Conservation (phyloP, 2,329 filamentous ascomycete genomes). For the Fusarium xylarioides region DNA sequence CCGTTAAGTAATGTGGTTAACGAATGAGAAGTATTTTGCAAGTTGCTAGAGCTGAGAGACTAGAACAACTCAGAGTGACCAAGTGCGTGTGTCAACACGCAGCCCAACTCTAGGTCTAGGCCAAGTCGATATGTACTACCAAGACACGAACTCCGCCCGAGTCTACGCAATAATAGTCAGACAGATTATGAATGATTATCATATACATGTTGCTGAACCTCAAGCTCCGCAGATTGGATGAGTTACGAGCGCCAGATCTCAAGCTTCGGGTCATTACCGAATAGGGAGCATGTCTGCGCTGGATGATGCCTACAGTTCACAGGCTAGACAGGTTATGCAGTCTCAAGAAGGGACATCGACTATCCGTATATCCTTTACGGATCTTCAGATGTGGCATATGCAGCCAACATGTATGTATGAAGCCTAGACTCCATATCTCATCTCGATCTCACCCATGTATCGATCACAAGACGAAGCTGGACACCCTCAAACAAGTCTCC, state of each 20-base stretch:
- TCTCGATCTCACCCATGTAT: background rate
- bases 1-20: fast-evolving
- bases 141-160: background rate
- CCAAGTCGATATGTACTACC: background rate
- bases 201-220: fast-evolving
- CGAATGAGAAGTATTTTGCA: fast-evolving
- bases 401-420: background rate
- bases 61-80: too few species aligned
- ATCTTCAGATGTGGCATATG: background rate
- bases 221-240: background rate
- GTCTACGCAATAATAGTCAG: too few species aligned
- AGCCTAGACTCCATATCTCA: background rate
- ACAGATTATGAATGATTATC: fast-evolving
- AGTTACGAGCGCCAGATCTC: too few species aligned
- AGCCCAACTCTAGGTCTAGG: background rate
- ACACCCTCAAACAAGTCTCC: background rate
- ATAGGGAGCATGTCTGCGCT: background rate
- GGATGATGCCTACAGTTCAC: background rate
- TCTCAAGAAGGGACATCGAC: background rate
- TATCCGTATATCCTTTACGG: background rate
- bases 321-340: background rate
- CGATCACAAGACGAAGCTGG: background rate
- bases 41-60: too few species aligned
- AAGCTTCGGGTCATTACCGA: background rate
- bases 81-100: background rate